phyloP scores from a whole-genome alignment of 345 rosid species.

The Clarkia xantiana region DNA sequence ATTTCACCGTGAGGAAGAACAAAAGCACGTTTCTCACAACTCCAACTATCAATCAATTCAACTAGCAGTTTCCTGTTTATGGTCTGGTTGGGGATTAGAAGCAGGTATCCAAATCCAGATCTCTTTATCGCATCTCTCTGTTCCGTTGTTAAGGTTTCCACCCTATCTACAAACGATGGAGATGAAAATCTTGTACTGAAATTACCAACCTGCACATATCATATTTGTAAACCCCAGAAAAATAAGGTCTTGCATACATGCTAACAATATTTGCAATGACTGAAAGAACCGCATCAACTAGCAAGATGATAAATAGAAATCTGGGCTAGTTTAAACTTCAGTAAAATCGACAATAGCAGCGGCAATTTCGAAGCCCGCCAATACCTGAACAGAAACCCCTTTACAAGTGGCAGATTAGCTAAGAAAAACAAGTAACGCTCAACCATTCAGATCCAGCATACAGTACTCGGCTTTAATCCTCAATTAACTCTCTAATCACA shows the following conservation, averaged over 20 bases:
- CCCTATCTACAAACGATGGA: slow-evolving; percentile 23
- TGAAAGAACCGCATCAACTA: too few species aligned
- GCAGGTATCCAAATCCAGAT: slow-evolving; percentile 23
- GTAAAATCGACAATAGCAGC: too few species aligned
- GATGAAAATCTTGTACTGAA: slow-evolving; percentile 29
- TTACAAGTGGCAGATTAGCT: too few species aligned
- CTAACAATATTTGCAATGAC: too few species aligned
- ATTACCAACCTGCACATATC: slow-evolving; percentile 17
- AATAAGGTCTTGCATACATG: neutral
- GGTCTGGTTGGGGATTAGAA: slow-evolving; percentile 21
- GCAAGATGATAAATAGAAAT: too few species aligned
- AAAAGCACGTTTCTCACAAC: slow-evolving; percentile 14
- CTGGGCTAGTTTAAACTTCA: too few species aligned
- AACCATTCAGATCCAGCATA: too few species aligned
- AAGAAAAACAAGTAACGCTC: too few species aligned
- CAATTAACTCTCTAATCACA: too few species aligned
- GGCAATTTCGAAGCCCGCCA: too few species aligned
- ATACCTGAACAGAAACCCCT: too few species aligned
- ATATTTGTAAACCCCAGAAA: neutral
- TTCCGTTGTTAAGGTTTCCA: slow-evolving; percentile 17
- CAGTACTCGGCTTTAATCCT: too few species aligned
- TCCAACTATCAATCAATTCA: slow-evolving; percentile 34
- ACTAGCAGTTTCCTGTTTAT: slow-evolving; percentile 23
- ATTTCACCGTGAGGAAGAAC: slow-evolving; percentile 12
- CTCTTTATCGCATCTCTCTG: slow-evolving; percentile 18